Base-by-base conservation (phyloP, 2,329 filamentous ascomycete species). In the Beauveria rudraprayagi region DNA sequence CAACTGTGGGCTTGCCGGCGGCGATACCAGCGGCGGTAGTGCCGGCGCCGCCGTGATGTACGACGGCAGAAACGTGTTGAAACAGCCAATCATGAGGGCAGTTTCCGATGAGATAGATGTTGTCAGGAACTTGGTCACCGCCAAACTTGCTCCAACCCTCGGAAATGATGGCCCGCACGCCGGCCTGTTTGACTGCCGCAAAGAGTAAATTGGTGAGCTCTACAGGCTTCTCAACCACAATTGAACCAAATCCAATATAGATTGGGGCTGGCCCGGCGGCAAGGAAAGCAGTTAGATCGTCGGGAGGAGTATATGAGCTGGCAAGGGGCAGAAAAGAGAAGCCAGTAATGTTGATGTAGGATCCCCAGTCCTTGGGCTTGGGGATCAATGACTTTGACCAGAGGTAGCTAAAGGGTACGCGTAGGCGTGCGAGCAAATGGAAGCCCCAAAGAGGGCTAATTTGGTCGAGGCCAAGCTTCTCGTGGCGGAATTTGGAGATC, bases 1-100 rank as follows among this genome's bases (percentile, higher is more conserved):
- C 82, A 69, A 86, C 83, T 1, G 85, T 87, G 0, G 85, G 85
- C 48, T 78, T 80, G 1, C 79, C 85, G 55, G 77, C 80, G 59
- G 82, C 82, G 10, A 88, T 75, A 1, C 84, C 85, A 19, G 83
- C 84, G 1, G 85, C 85, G 1, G 84, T 86, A 0, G 85, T 88
- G 3, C 85, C 85, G 1, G 85, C 85, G 17, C 85, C 85, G 8
- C 85, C 85, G 62, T 88, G 85, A 64, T 87, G 84, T 0, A 88
- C 80, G 0, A 87, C 84, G 2, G 78, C 82, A 3, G 76, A 75
- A 2, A 86, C 83, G 16, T 75, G 76, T 3, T 82, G 78, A 63
- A 88, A 88, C 0, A 88, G 74, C 85, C 85, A 88, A 67, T 88
- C 85, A 65, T 88, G 85, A 0, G 84, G 85, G 1, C 80, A 84